Base-by-base conservation (phyloP, 768 basidiomycete species). In the Tricholoma matsutake region DNA sequence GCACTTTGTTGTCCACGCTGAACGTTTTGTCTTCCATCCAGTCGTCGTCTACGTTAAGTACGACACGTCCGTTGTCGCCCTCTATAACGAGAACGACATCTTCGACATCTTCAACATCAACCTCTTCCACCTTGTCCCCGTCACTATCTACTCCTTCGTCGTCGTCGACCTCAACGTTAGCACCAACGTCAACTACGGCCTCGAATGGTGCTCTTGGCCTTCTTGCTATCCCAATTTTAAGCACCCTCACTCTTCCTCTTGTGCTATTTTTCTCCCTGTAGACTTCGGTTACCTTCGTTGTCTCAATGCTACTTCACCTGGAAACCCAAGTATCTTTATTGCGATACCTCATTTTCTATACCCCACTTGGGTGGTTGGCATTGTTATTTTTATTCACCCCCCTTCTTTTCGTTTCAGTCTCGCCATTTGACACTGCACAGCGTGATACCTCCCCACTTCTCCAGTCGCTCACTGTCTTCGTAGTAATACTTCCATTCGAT, bases 1-100 rank as follows among this genome's bases (percentile, higher is more conserved):
- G 77, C 47, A 71, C 67, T 3, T 63, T 73, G 14, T 69, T 56
- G 32, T 67, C 61, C 4, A 65, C 65, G 39, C 67, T 29, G 14
- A 9, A 43, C 10, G n/a, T 34, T n/a, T 25, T 58, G 25, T 32
- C 54, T 11, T 49, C 60, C 25, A 45, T 18, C 43, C 31, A 22
- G 28, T 49, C 67, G 29, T 47, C 58, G 18, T 55, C 67, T 54
- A 54, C 65, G 13, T 59, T 67, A 45, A 45, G 71, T 20, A 18
- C 65, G 29, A 41, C 63, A 55, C 31, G 4, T 54, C 31, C 64
- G 6, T 60, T 66, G 14, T 37, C 63, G 47, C n/a, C n/a, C n/a
- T 22, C 47, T 49, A 2, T 11, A 14, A 66, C 72, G 16, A 63
- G 61, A 45, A 52, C 71, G 25, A 53, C 65, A 7, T 65, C 64